Conservation (phyloP, 495 filamentous ascomycete genomes). For the Talaromyces adpressus region DNA sequence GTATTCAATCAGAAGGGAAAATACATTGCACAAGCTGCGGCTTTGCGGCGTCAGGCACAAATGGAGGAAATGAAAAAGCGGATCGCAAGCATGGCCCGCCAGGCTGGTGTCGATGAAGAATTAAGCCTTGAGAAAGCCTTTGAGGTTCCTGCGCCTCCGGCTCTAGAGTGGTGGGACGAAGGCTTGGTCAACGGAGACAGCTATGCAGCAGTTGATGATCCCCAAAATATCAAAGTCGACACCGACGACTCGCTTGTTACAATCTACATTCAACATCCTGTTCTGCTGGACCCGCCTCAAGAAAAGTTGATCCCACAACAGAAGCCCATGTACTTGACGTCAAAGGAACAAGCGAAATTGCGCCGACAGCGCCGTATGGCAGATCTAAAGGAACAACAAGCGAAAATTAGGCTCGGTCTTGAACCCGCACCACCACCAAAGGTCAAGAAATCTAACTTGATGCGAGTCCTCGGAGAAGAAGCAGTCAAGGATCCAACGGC, state of each 20-base stretch:
- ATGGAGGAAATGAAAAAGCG: constrained; percentile 91
- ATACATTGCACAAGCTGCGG: constrained; percentile 89
- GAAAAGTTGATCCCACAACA: constrained; percentile 70
- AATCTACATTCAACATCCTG: constrained; percentile 84
- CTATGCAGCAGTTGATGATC: constrained; percentile 60
- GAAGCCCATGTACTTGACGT: constrained; percentile 89
- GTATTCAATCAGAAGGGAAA: constrained; percentile 95
- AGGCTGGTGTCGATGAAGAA: constrained; percentile 86
- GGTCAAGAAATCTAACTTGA: constrained; percentile 90
- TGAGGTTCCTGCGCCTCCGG: constrained; percentile 72
- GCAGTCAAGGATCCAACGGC: constrained; percentile 97
- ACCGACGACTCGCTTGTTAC: constrained; percentile 80
- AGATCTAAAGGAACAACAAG: constrained; percentile 89
- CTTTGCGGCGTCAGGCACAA: constrained; percentile 75
- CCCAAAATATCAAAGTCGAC: constrained; percentile 64
- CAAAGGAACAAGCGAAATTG: constrained; percentile 84
- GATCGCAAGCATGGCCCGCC: constrained; percentile 78
- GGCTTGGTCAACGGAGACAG: constrained; percentile 64
- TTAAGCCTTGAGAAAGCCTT: constrained; percentile 84
- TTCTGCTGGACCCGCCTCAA: constrained; percentile 84
- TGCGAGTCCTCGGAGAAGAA: constrained; percentile 95
- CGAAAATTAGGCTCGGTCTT: constrained; percentile 87
- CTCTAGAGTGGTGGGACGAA: constrained; percentile 98
- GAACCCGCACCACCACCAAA: constrained; percentile 86
- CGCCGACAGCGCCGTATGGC: constrained; percentile 86